These are phyloP conservation scores for Gonapodya sp. DNA, from an alignment of 192 early-diverging fungal genomes.

Conservation along the genomic window DNA sequence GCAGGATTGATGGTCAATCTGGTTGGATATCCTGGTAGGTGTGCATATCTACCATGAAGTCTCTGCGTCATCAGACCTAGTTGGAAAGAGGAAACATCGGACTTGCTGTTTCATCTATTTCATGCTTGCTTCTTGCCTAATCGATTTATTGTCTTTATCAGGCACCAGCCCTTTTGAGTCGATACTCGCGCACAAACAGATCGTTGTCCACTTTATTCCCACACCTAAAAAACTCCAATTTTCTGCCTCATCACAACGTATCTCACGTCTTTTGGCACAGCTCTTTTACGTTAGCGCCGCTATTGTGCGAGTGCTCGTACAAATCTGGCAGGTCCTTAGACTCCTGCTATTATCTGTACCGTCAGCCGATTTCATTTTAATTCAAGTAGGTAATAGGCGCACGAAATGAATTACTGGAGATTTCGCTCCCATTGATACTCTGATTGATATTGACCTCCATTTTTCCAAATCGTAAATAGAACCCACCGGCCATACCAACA, in stretches of 20 bases:
- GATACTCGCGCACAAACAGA: not conserved
- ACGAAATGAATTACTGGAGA: not conserved
- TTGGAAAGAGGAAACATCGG: not conserved
- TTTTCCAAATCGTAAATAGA: slow-evolving; percentile 38
- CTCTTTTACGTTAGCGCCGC: slow-evolving; percentile 57
- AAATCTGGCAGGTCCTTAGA: slow-evolving; percentile 51
- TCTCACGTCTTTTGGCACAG: slow-evolving; percentile 19
- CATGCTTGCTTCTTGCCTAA: too few relatives aligned
- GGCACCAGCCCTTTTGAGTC: not conserved
- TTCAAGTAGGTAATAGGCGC: slow-evolving; percentile 51
- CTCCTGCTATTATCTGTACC: slow-evolving; percentile 44
- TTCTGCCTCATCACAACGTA: slow-evolving; percentile 8
- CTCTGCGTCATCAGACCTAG: not conserved
- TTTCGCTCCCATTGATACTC: too few relatives aligned
- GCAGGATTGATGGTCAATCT: slow-evolving; percentile 65
- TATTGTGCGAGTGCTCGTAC: slow-evolving; percentile 52
- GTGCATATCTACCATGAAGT: too few relatives aligned
- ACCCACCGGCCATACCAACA: slow-evolving; percentile 91
- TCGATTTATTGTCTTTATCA: too few relatives aligned
- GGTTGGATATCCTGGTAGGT: slow-evolving; percentile 66
- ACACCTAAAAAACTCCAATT: slow-evolving; percentile 20
- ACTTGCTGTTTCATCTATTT: not conserved
- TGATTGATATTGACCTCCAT: too few relatives aligned
- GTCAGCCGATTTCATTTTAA: slow-evolving; percentile 54
- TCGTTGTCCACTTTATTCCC: slow-evolving; percentile 20